Evolutionary conservation across 2,329 filamentous ascomycete genomes (phyloP).

Genomic region (Colletotrichum lentis): DNA sequence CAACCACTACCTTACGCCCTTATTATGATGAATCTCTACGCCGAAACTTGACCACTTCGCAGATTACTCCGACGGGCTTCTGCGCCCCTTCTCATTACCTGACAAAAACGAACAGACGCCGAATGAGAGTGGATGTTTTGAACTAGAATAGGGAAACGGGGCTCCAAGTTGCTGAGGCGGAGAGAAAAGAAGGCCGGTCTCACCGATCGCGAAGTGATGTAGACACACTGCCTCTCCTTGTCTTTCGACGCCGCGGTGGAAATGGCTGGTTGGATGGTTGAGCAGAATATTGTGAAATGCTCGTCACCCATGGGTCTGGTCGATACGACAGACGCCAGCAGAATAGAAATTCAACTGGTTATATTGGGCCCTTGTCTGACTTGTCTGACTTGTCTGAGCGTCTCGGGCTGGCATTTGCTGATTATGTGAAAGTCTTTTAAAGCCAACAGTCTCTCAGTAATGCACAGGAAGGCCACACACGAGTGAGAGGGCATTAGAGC

Average conservation of each 20-base stretch:
- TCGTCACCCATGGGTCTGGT: conserved; percentile 37
- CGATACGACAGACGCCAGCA: conserved; percentile 32
- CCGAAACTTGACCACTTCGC: neutral
- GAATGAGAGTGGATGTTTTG: conserved; percentile 36
- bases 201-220: conserved; percentile 13
- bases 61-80: conserved; percentile 1
- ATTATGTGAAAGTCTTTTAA: neutral
- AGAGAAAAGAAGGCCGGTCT: conserved; percentile 15
- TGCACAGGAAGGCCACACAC: neutral
- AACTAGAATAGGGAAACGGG: neutral
- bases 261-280: conserved; percentile 42
- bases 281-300: conserved; percentile 74
- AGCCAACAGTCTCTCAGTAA: neutral
- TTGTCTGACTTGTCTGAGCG: no score
- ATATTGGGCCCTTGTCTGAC: neutral
- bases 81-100: conserved; percentile 6
- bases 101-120: conserved; percentile 31
- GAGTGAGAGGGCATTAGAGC: neutral
- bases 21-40: neutral
- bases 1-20: no score
- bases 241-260: conserved; percentile 22
- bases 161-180: conserved; percentile 37
- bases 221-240: conserved; percentile 11
- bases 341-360: conserved; percentile 21
- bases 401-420: neutral